These are phyloP conservation scores for Aspergillus sparsus DNA, from an alignment of 495 filamentous ascomycete genomes.

Conservation along the genomic window DNA sequence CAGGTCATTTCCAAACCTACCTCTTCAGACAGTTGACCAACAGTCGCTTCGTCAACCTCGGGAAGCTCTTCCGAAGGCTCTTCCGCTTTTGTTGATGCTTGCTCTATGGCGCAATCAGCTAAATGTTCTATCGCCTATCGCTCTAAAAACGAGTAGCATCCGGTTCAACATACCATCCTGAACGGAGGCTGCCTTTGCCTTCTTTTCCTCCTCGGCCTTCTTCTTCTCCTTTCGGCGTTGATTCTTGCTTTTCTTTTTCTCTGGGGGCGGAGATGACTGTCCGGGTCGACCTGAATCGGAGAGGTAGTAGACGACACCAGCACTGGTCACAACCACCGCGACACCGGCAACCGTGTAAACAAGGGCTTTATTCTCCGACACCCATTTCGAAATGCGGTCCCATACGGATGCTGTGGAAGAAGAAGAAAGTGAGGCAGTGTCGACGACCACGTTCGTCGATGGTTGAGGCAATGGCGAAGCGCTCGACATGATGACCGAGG, in stretches of 20 bases:
- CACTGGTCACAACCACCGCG: conserved; percentile 84
- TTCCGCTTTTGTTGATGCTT: conserved; percentile 54
- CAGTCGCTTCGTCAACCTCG: conserved; percentile 76
- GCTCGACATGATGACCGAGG: conserved; percentile 45
- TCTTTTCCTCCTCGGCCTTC: conserved; percentile 71
- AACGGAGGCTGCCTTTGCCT: conserved; percentile 49
- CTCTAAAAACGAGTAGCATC: conserved; percentile 2
- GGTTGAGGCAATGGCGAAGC: conserved; percentile 42
- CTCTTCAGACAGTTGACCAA: conserved; percentile 68
- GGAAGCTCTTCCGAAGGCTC: conserved; percentile 78
- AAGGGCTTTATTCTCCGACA: conserved; percentile 88
- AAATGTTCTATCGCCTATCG: background rate
- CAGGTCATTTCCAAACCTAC: conserved; percentile 36
- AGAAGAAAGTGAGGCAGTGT: conserved; percentile 50
- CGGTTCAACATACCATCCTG: conserved; percentile 43
- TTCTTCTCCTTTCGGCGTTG: conserved; percentile 61
- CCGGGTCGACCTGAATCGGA: conserved; percentile 44
- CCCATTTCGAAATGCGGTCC: conserved; percentile 89
- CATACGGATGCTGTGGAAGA: conserved; percentile 69
- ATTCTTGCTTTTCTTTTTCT: conserved; percentile 62
- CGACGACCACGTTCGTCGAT: conserved; percentile 48
- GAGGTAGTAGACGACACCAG: conserved; percentile 90
- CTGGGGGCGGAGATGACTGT: conserved; percentile 30
- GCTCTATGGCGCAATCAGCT: conserved; percentile 39
- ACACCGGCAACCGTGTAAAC: conserved; percentile 96